Percentiles rank a stretch among this genome's conserved stretches.
Conservation (phyloP, 2,329 filamentous ascomycete species). For the Sordariomycetes sp. region DNA sequence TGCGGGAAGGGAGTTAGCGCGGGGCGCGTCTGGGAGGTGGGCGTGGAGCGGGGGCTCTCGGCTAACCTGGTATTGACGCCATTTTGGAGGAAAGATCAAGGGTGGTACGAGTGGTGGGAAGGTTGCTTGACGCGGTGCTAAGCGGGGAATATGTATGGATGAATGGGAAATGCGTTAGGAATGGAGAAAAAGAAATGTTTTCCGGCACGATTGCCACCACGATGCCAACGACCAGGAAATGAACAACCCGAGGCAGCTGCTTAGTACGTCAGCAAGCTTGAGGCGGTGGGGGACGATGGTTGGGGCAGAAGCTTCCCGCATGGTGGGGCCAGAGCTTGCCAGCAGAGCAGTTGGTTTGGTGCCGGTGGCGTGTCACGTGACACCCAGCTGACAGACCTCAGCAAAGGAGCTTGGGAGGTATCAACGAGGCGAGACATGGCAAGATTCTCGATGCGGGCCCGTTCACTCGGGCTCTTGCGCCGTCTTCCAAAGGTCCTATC, state of each 20-base stretch:
- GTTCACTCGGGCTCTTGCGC: too few relatives aligned
- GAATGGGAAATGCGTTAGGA: neutral
- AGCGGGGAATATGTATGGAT: neutral
- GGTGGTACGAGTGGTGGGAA: neutral
- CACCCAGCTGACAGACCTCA: too few relatives aligned
- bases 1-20: conserved; percentile 21
- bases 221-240: neutral
- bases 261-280: neutral
- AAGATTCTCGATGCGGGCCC: too few relatives aligned
- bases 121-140: neutral
- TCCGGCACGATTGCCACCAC: neutral
- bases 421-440: too few relatives aligned
- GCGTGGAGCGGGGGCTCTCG: neutral
- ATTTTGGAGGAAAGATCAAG: neutral
- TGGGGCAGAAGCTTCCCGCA: neutral
- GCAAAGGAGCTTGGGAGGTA: too few relatives aligned
- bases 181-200: neutral
- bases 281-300: neutral
- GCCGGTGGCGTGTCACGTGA: too few relatives aligned
- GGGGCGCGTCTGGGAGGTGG: conserved; percentile 9
- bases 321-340: neutral
- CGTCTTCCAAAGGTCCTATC: neutral
- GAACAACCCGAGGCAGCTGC: neutral
- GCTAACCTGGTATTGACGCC: neutral
- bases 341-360: neutral